Conservation (phyloP, 805 yeast genomes). For the Wickerhamiella occidentalis region DNA sequence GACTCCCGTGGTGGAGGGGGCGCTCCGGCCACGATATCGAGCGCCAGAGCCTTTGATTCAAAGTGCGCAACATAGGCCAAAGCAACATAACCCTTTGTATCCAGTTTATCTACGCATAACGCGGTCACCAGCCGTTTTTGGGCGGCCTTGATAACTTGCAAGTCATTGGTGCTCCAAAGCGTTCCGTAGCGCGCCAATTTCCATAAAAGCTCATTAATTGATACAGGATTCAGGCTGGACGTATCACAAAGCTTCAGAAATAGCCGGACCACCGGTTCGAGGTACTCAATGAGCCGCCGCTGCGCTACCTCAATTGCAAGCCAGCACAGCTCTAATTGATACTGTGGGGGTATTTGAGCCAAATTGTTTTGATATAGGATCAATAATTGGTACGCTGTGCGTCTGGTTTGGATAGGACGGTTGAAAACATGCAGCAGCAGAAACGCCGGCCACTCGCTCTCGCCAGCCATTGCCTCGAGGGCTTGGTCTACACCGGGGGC, state of each 20-base stretch:
- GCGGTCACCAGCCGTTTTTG: constrained; percentile 20
- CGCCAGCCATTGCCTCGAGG: constrained; percentile 15
- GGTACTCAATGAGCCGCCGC: constrained; percentile 18
- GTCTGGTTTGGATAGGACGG: constrained; percentile 18
- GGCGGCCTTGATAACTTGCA: constrained; percentile 20
- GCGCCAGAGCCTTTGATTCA: constrained; percentile 12
- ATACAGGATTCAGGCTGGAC: constrained; percentile 3
- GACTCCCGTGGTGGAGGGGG: constrained; percentile 4
- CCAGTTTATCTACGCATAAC: constrained; percentile 17
- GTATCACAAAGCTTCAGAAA: constrained; percentile 15
- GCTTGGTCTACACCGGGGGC: neutral
- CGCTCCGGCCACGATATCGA: constrained; percentile 9
- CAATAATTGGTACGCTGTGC: constrained; percentile 21
- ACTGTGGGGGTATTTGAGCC: constrained; percentile 5
- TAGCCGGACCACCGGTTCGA: constrained; percentile 22
- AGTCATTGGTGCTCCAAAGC: constrained; percentile 18
- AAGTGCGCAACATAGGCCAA: constrained; percentile 22
- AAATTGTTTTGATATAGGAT: constrained; percentile 18
- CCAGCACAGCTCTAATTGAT: constrained; percentile 18
- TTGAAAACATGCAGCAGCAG: constrained; percentile 21
- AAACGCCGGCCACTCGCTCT: constrained; percentile 23
- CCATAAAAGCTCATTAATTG: constrained; percentile 25
- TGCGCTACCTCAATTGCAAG: constrained; percentile 20
- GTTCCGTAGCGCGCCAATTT: constrained; percentile 22
- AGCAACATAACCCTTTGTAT: constrained; percentile 25